These are phyloP conservation scores for Penicillium goetzii DNA, from an alignment of 495 filamentous ascomycete genomes.

Conservation along the genomic window DNA sequence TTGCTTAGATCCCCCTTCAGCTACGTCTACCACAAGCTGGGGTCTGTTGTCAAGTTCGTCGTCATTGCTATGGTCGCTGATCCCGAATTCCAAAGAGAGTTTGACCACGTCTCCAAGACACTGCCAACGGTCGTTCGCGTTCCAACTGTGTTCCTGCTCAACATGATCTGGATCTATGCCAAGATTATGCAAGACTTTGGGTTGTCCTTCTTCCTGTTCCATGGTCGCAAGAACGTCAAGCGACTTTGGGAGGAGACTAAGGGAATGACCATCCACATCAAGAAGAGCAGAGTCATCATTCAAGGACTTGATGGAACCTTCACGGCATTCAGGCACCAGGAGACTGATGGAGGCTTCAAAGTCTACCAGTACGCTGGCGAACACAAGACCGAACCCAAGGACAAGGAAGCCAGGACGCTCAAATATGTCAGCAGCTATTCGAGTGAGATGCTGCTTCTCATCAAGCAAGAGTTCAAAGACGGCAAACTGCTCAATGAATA, in stretches of 20 bases:
- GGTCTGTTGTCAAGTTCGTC: conserved; percentile 54
- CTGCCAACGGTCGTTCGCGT: conserved; percentile 42
- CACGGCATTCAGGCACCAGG: conserved; percentile 52
- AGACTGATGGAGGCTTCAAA: conserved; percentile 46
- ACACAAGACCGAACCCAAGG: conserved; percentile 49
- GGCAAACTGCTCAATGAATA: conserved; percentile 53
- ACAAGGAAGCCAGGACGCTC: conserved; percentile 43
- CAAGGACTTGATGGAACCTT: conserved; percentile 50
- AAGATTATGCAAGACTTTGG: conserved; percentile 42
- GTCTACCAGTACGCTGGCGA: conserved; percentile 52
- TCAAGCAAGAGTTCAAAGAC: conserved; percentile 53
- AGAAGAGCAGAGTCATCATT: conserved; percentile 50
- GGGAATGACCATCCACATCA: conserved; percentile 51
- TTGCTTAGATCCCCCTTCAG: conserved; percentile 36
- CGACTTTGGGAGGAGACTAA: conserved; percentile 52
- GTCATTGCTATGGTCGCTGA: conserved; percentile 58
- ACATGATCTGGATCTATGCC: conserved; percentile 54
- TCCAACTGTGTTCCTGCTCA: conserved; percentile 45
- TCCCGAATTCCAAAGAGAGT: conserved; percentile 62
- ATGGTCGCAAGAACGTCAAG: conserved; percentile 49
- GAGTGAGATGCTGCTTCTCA: conserved; percentile 49
- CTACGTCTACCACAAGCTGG: conserved; percentile 46
- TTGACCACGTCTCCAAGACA: conserved; percentile 50
- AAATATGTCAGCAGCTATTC: conserved; percentile 54
- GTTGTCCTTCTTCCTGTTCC: conserved; percentile 54